Conservation (phyloP, 2,329 filamentous ascomycete species). For the Fusarium temperatum region DNA sequence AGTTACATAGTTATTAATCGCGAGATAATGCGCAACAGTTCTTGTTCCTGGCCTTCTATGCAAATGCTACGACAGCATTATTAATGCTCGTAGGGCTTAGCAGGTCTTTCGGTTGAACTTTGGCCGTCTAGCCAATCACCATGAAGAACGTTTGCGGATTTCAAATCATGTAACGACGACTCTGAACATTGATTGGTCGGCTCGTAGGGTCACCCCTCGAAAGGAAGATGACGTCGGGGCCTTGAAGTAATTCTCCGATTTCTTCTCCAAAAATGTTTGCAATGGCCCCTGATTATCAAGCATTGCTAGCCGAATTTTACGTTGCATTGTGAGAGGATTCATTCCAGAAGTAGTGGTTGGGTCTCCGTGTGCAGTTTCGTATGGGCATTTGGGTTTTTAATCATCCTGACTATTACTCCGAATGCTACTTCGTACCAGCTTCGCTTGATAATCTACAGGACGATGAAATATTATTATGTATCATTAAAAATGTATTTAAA, state of each 20-base stretch:
- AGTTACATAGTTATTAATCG: not conserved
- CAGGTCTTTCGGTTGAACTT: not conserved
- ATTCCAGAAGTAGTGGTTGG: not conserved
- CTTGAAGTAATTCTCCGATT: not conserved
- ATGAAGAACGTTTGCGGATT: not conserved
- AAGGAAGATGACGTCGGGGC: not conserved
- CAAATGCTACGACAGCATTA: not conserved
- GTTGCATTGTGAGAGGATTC: rapidly evolving
- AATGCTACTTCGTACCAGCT: rapidly evolving
- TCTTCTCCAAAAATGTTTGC: not conserved
- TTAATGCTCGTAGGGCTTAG: not conserved
- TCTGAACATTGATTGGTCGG: not conserved
- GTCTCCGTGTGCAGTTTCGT: not conserved
- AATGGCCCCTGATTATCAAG: not conserved
- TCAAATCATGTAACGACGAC: not conserved
- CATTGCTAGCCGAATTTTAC: not conserved
- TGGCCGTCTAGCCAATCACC: not conserved
- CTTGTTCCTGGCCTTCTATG: no score
- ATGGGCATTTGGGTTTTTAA: not conserved
- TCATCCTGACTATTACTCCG: not conserved
- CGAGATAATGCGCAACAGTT: rapidly evolving
- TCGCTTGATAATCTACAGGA: not conserved
- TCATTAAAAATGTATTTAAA: not conserved
- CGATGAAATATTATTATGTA: rapidly evolving
- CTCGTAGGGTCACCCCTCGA: not conserved